phyloP scores from a whole-genome alignment of 2,329 filamentous ascomycete genomes.

The Beauveria pseudobassiana region DNA sequence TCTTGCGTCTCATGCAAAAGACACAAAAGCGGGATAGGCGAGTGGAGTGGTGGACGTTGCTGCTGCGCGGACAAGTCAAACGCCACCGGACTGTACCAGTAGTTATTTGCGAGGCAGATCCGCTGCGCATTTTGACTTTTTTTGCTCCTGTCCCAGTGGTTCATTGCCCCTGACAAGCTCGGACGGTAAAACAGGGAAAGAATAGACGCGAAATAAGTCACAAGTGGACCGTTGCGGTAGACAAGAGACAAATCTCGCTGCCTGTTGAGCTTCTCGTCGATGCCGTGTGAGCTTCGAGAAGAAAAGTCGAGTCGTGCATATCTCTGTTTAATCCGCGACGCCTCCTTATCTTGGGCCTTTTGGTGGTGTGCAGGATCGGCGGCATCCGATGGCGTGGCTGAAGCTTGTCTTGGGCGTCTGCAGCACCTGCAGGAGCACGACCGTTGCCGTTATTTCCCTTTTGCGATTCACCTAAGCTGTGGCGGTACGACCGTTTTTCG shows the following conservation, averaged over 20 bases:
- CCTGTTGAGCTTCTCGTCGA: not conserved
- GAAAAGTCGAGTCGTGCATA: not conserved
- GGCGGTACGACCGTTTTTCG: not conserved
- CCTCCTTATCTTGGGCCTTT: not conserved
- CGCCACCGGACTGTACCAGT: not conserved
- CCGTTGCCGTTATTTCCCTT: no score
- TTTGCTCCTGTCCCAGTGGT: not conserved
- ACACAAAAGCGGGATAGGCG: not conserved
- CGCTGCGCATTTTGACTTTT: not conserved
- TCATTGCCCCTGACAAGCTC: not conserved
- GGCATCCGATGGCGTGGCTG: not conserved
- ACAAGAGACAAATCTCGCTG: not conserved
- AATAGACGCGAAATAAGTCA: not conserved
- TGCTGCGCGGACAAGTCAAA: slow-evolving; percentile 2
- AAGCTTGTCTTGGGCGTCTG: not conserved
- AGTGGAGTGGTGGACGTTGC: slow-evolving; percentile 4
- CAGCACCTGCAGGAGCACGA: not conserved
- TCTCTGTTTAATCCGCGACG: not conserved
- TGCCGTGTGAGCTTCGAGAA: not conserved
- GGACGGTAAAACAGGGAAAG: not conserved
- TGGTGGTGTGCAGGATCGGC: not conserved
- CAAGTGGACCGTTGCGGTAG: not conserved
- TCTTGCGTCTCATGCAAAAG: not conserved
- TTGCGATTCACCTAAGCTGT: not conserved
- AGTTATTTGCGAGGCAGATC: not conserved